Conservation (phyloP, 352 stramenopile genomes). For the Phytophthora capsici region DNA sequence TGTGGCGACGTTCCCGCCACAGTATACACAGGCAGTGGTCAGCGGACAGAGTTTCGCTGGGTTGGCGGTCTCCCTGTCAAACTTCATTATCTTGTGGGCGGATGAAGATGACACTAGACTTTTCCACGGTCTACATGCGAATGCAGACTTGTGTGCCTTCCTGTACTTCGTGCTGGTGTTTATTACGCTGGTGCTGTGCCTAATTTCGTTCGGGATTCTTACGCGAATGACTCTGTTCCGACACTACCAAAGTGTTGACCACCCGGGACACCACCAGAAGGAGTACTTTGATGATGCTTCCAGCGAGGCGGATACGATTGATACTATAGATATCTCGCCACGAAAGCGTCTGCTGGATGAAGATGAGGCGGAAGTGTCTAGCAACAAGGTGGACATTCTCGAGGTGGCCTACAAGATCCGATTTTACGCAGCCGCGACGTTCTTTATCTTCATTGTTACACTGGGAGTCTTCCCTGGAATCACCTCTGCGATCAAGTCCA, state of each 20-base stretch:
- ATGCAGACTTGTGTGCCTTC: slow-evolving; percentile 73
- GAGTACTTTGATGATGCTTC: slow-evolving; percentile 31
- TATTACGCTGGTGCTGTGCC: slow-evolving; percentile 61
- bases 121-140: slow-evolving; percentile 34
- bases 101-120: slow-evolving; percentile 36
- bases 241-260: slow-evolving; percentile 67
- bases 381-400: slow-evolving; percentile 50
- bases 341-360: slow-evolving; percentile 33
- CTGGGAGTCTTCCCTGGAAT: slow-evolving; percentile 79
- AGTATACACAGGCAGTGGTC: slow-evolving; percentile 81
- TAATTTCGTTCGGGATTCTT: slow-evolving; percentile 61
- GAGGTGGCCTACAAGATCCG: slow-evolving; percentile 69
- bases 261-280: slow-evolving; percentile 39
- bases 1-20: slow-evolving; percentile 72
- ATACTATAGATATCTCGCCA: slow-evolving; percentile 44
- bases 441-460: slow-evolving; percentile 82
- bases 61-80: slow-evolving; percentile 73
- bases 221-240: slow-evolving; percentile 71
- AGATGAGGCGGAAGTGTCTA: neutral
- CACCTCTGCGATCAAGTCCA: slow-evolving; percentile 73
- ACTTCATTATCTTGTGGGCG: slow-evolving; percentile 69
- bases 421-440: slow-evolving; percentile 62
- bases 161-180: slow-evolving; percentile 85
- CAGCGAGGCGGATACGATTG: slow-evolving; percentile 45
- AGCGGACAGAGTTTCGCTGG: slow-evolving; percentile 80